Conservation (phyloP, 345 rosid genomes). For the Melaleuca quinquenervia region DNA sequence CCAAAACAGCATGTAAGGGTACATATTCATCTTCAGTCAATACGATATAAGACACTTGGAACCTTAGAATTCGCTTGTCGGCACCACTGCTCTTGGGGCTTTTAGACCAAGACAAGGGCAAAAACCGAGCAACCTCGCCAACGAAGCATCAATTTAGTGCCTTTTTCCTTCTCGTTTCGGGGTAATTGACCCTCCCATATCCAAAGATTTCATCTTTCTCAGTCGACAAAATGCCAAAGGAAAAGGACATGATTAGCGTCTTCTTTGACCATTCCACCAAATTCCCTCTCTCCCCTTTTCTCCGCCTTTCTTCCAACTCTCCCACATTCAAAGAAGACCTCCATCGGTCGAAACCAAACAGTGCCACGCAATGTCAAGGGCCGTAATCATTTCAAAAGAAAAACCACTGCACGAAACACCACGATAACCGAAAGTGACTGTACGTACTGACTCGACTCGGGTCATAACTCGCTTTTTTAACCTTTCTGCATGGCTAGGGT, state of each 20-base stretch:
- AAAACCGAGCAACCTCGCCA: not conserved
- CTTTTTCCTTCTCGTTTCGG: not conserved
- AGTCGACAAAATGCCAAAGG: not conserved
- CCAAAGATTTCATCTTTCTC: not conserved
- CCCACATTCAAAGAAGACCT: not conserved
- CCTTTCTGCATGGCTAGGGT: not conserved
- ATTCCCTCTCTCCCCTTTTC: not conserved
- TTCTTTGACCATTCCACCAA: conserved; percentile 24
- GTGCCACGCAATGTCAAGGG: not conserved
- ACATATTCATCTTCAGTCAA: not conserved
- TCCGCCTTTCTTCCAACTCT: not conserved
- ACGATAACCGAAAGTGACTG: not conserved
- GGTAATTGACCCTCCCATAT: not conserved
- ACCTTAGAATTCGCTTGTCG: not conserved
- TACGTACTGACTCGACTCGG: not conserved
- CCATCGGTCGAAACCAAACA: not conserved
- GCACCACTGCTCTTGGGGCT: not conserved
- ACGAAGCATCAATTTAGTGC: not conserved
- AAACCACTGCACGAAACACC: not conserved
- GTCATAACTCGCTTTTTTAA: not conserved
- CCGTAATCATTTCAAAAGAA: not conserved
- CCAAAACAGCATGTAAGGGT: not conserved
- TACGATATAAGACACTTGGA: not conserved
- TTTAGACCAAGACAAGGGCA: not conserved
- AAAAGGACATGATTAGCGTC: not conserved